A percentile compares a stretch with the other conserved stretches of the same genome.
phyloP scores from a whole-genome alignment of 2,329 filamentous ascomycete genomes.

The Immersiporthe knoxdaviesiana region DNA sequence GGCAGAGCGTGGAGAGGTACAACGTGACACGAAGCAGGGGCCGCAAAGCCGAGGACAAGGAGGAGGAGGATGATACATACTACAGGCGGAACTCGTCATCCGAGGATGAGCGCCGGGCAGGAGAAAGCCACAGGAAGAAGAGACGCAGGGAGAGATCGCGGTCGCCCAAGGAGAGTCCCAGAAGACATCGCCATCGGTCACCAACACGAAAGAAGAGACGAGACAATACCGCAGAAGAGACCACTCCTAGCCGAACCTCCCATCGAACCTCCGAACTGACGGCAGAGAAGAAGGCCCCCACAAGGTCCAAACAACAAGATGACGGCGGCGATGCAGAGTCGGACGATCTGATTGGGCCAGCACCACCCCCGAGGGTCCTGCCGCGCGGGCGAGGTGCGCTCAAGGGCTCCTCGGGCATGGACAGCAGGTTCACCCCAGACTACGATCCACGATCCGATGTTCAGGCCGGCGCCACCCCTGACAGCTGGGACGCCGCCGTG shows the following conservation, averaged over 20 bases:
- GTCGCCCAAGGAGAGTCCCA: slow-evolving; percentile 25
- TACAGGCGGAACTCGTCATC: slow-evolving; percentile 35
- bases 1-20: slow-evolving; percentile 26
- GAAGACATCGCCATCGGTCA: slow-evolving; percentile 26
- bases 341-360: slow-evolving; percentile 78
- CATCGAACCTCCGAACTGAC: slow-evolving; percentile 1
- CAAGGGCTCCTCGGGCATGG: slow-evolving; percentile 68
- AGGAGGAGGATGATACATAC: slow-evolving; percentile 11
- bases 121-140: slow-evolving; percentile 19
- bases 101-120: slow-evolving; percentile 31
- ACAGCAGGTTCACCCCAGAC: slow-evolving; percentile 74
- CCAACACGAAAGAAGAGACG: slow-evolving; percentile 3
- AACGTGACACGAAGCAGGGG: slow-evolving; percentile 13
- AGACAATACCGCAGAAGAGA: slow-evolving; percentile 6
- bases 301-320: slow-evolving; percentile 27
- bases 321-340: slow-evolving; percentile 52
- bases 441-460: slow-evolving; percentile 65
- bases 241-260: slow-evolving; percentile 10
- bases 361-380: slow-evolving; percentile 56
- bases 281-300: slow-evolving; percentile 4
- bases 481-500: slow-evolving; percentile 79
- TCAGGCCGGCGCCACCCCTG: slow-evolving; percentile 51
- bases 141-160: slow-evolving; percentile 23
- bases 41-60: slow-evolving; percentile 1
- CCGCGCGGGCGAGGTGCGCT: slow-evolving; percentile 73